Percentiles rank a stretch among this genome's conserved stretches.
Conservation (phyloP, 768 basidiomycete genomes). For the Termitomyces sp. region DNA sequence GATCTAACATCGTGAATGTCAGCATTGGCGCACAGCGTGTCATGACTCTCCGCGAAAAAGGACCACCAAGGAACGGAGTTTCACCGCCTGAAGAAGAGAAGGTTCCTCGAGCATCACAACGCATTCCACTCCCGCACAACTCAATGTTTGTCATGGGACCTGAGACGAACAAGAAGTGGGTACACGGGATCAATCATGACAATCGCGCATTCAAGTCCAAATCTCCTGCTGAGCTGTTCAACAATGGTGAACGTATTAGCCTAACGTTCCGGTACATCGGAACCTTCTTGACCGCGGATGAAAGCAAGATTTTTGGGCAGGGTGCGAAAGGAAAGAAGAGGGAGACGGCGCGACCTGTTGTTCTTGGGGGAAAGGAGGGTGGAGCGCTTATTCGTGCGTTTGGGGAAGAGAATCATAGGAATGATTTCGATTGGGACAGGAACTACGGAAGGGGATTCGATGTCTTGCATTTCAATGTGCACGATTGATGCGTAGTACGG, state of each 20-base stretch:
- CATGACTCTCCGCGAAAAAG: constrained; percentile 73
- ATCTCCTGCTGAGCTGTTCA: constrained; percentile 44
- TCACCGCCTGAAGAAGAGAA: constrained; percentile 1
- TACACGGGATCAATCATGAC: constrained; percentile 75
- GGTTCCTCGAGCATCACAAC: constrained; percentile 35
- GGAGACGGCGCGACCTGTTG: constrained; percentile 48
- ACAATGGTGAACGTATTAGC: constrained; percentile 64
- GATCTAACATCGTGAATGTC: constrained; percentile 75
- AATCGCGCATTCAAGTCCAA: constrained; percentile 58
- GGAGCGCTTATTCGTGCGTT: constrained; percentile 54
- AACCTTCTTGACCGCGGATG: constrained; percentile 58
- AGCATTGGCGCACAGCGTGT: constrained; percentile 73
- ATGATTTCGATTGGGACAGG: constrained; percentile 65
- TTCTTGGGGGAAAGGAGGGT: constrained; percentile 45
- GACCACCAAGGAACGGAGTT: constrained; percentile 21
- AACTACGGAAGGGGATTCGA: constrained; percentile 67
- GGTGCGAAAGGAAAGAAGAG: constrained; percentile 62
- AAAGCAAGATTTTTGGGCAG: constrained; percentile 60
- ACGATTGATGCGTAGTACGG: background rate
- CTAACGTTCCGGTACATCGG: constrained; percentile 77
- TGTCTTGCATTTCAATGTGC: constrained; percentile 49
- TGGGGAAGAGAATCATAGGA: constrained; percentile 68
- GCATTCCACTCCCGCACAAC: constrained; percentile 72
- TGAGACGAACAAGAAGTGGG: constrained; percentile 67
- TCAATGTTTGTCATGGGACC: constrained; percentile 80